phyloP scores from a whole-genome alignment of 805 yeast genomes.

The Candida ficus region DNA sequence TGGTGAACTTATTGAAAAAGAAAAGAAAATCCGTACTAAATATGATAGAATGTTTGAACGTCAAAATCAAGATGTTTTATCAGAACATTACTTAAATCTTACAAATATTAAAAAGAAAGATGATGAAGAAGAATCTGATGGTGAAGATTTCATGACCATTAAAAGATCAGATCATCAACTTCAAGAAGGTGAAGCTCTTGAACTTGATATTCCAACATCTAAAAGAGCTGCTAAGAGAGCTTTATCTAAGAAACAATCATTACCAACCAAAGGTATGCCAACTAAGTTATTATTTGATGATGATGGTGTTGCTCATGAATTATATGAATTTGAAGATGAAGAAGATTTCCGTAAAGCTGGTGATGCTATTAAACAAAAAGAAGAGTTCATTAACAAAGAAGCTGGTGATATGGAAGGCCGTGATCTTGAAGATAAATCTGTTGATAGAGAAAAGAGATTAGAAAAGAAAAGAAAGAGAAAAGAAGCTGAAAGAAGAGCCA shows the following conservation, averaged over 20 bases:
- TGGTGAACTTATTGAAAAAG: constrained; percentile 44
- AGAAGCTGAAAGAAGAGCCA: constrained; percentile 60
- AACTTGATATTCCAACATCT: constrained; percentile 60
- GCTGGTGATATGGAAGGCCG: constrained; percentile 60
- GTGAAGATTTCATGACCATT: constrained; percentile 72
- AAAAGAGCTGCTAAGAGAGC: constrained; percentile 85
- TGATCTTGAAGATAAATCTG: constrained; percentile 72
- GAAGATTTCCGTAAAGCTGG: constrained; percentile 74
- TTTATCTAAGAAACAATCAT: constrained; percentile 72
- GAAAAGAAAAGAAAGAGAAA: constrained; percentile 88
- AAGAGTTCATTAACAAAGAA: constrained; percentile 62
- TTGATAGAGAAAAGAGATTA: constrained; percentile 70
- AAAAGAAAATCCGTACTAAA: constrained; percentile 65
- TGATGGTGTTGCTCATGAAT: constrained; percentile 87
- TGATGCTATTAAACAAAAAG: constrained; percentile 63
- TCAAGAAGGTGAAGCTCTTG: constrained; percentile 59
- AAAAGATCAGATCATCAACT: constrained; percentile 74
- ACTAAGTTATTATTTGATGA: constrained; percentile 86
- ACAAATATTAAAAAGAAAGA: constrained; percentile 39
- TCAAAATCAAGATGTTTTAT: constrained; percentile 83
- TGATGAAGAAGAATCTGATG: constrained; percentile 32
- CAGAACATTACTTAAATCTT: constrained; percentile 81
- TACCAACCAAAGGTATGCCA: constrained; percentile 58
- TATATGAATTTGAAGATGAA: constrained; percentile 88
- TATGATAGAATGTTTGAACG: constrained; percentile 96